Evolutionary conservation across 164 flowering plant species (phyloP).

Genomic region (Stephania yunnanensis): DNA sequence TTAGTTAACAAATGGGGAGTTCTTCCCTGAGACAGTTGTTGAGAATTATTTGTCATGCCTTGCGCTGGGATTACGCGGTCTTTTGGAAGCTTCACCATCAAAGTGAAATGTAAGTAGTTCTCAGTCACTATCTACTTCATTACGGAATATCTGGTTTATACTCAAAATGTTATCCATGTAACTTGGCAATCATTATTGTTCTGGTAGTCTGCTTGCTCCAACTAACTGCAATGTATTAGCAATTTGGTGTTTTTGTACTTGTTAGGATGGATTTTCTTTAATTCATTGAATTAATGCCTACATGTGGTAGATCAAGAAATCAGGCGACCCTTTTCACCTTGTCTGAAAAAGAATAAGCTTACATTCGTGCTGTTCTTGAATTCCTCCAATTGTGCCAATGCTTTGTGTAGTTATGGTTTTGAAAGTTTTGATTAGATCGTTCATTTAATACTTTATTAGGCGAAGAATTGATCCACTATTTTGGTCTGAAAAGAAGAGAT

Average conservation of each 20-base stretch:
- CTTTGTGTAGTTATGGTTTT: background rate
- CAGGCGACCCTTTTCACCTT: background rate
- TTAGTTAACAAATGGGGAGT: slow-evolving; percentile 39
- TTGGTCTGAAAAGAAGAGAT: background rate
- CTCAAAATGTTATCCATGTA: background rate
- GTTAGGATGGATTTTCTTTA: background rate
- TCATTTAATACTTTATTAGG: background rate
- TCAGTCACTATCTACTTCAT: background rate
- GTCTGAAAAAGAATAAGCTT: background rate
- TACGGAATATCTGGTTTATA: background rate
- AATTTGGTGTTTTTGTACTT: too few relatives aligned
- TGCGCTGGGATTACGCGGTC: slow-evolving; percentile 79
- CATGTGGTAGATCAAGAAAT: background rate
- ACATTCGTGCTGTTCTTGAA: background rate
- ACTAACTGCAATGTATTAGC: background rate
- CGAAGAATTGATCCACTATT: background rate
- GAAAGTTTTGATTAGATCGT: background rate
- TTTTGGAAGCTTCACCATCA: slow-evolving; percentile 70
- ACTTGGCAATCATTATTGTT: background rate
- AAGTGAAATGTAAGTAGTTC: slow-evolving; percentile 48
- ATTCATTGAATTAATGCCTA: background rate
- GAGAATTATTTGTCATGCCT: slow-evolving; percentile 50
- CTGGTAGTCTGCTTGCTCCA: background rate
- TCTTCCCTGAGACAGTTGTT: slow-evolving; percentile 47
- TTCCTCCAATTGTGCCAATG: background rate